Evolutionary conservation across 352 stramenopile genomes (phyloP).

Genomic region (Globisporangium paroecandrum): DNA sequence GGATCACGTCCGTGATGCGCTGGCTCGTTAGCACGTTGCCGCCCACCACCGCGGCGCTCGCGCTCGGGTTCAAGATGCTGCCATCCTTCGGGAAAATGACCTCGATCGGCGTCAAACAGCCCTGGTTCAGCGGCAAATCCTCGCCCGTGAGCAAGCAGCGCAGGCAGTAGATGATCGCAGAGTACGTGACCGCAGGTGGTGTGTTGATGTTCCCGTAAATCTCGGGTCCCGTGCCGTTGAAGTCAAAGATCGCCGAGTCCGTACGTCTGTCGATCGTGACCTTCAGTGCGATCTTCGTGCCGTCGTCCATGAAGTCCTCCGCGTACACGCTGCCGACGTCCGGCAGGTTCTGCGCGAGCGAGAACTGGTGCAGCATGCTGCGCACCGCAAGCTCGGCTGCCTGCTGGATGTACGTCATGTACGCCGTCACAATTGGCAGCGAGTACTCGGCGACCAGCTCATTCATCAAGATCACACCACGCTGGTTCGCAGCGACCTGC

Average conservation of each 20-base stretch:
- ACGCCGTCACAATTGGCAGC: conserved; percentile 93
- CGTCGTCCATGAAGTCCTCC: conserved; percentile 99
- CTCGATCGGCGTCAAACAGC: conserved; percentile 94
- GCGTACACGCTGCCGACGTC: conserved; percentile 88
- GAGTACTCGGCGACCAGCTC: conserved; percentile 95
- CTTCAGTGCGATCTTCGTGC: conserved; percentile 94
- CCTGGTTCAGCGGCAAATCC: conserved; percentile 97
- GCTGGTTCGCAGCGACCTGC: conserved; percentile 98
- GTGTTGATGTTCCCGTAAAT: conserved; percentile 98
- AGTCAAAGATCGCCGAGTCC: conserved; percentile 96
- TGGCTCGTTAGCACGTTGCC: conserved; percentile 98
- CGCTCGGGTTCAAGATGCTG: conserved; percentile 95
- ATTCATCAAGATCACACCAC: conserved; percentile 93
- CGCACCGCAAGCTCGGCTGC: conserved; percentile 94
- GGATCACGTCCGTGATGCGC: conserved; percentile 97
- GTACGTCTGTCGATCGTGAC: conserved; percentile 93
- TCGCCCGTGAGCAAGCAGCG: conserved; percentile 91
- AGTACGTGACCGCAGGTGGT: conserved; percentile 97
- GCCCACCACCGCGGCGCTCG: conserved; percentile 95
- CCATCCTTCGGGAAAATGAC: conserved; percentile 92
- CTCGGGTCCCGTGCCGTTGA: conserved; percentile 95
- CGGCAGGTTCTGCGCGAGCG: conserved; percentile 62
- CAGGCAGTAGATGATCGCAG: conserved; percentile 98
- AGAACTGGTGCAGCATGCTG: conserved; percentile 95
- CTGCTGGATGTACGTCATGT: conserved; percentile 99